A percentile compares a stretch with the other conserved stretches of the same genome.
phyloP scores from a whole-genome alignment of 768 basidiomycete species.

The Xanthoconium purpureum region DNA sequence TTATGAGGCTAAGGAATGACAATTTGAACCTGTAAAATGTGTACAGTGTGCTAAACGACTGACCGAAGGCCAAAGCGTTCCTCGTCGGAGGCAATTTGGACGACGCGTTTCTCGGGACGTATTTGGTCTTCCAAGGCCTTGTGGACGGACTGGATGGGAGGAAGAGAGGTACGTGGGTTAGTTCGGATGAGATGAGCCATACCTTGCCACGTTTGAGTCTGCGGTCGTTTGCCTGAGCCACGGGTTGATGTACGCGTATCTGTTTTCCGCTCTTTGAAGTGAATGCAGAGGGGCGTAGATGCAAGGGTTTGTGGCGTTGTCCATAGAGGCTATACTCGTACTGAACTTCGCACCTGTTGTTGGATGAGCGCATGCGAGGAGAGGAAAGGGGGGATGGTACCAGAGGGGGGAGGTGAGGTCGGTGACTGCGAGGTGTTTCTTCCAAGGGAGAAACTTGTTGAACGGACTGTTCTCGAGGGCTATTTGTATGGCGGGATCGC shows the following conservation, averaged over 20 bases:
- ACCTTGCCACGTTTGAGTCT: conserved; percentile 56
- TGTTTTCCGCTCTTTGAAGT: conserved; percentile 54
- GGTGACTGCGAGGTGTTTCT: conserved; percentile 51
- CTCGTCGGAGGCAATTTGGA: conserved; percentile 54
- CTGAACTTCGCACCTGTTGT: conserved; percentile 74
- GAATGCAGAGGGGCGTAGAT: conserved; percentile 54
- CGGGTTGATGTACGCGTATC: conserved; percentile 49
- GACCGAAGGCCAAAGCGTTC: conserved; percentile 80
- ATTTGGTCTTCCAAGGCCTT: conserved; percentile 74
- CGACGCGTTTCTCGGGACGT: conserved; percentile 50
- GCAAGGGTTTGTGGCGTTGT: conserved; percentile 46
- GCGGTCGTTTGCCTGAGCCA: conserved; percentile 55
- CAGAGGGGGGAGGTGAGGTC: conserved; percentile 62
- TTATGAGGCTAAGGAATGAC: conserved; percentile 52
- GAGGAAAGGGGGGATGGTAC: conserved; percentile 33
- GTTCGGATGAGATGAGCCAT: conserved; percentile 10
- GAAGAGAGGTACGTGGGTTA: not conserved
- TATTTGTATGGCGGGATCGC: conserved; percentile 33
- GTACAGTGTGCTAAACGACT: conserved; percentile 11
- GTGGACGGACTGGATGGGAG: conserved; percentile 57
- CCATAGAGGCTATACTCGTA: conserved; percentile 73
- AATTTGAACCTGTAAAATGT: not conserved
- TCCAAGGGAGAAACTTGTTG: conserved; percentile 42
- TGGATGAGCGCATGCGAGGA: not conserved
- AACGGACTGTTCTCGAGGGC: conserved; percentile 39